phyloP scores from a whole-genome alignment of 2,329 filamentous ascomycete species.

The Mariannaea sp. region DNA sequence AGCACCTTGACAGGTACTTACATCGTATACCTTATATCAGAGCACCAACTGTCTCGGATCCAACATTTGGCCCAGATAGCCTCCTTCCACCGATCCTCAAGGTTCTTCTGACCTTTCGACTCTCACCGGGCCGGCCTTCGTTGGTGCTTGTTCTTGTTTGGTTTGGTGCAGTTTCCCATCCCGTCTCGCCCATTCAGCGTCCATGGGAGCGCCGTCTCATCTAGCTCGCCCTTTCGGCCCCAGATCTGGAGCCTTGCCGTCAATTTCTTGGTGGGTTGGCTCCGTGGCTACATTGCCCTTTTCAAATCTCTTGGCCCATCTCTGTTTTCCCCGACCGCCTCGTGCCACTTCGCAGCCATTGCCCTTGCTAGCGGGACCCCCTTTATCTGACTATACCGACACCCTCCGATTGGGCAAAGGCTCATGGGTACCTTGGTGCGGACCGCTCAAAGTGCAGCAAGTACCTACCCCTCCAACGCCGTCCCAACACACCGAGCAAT shows the following conservation, averaged over 20 bases:
- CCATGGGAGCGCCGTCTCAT: constrained; percentile 26
- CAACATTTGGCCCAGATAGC: neutral
- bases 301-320: neutral
- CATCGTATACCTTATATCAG: no score
- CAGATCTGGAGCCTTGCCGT: constrained; percentile 30
- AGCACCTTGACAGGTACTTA: no score
- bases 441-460: no score
- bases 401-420: no score
- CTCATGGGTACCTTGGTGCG: no score
- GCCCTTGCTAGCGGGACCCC: constrained; percentile 20
- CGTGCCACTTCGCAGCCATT: constrained; percentile 5
- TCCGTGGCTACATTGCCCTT: constrained; percentile 3
- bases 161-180: constrained; percentile 19
- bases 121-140: constrained; percentile 14
- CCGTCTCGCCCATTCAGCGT: constrained; percentile 30
- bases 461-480: constrained; percentile 25
- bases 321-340: neutral
- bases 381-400: constrained; percentile 26
- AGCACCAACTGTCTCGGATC: neutral
- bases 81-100: constrained; percentile 3
- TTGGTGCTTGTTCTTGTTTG: constrained; percentile 10
- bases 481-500: constrained; percentile 29
- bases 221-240: constrained; percentile 16
- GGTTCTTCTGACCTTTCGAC: constrained; percentile 8
- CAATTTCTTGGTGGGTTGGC: constrained; percentile 17